Conservation (phyloP, 257 asterid genomes). For the Ligustrum vulgare region DNA sequence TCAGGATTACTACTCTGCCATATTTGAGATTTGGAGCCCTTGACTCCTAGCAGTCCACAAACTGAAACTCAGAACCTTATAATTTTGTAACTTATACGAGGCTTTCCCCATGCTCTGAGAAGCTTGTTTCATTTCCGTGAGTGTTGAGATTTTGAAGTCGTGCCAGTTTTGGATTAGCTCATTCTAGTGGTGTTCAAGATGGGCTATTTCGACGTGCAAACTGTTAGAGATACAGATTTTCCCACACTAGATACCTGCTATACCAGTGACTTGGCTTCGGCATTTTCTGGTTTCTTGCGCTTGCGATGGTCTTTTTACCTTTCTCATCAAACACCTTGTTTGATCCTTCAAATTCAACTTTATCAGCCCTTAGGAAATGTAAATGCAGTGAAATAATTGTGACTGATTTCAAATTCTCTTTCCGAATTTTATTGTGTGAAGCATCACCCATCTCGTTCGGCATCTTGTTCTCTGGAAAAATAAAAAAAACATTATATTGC, state of each 20-base stretch:
- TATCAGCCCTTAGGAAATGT: background rate
- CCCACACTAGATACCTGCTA: background rate
- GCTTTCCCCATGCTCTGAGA: background rate
- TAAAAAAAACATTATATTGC: background rate
- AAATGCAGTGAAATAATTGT: background rate
- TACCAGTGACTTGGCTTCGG: background rate
- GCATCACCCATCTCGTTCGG: background rate
- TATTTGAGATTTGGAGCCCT: background rate
- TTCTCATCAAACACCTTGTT: background rate
- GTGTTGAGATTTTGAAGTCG: slow-evolving; percentile 1
- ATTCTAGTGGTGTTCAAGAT: background rate
- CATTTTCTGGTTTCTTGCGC: background rate
- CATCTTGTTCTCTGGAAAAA: background rate
- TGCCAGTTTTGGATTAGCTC: background rate
- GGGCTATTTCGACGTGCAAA: background rate
- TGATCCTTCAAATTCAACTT: background rate
- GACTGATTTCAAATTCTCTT: background rate
- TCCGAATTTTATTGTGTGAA: background rate
- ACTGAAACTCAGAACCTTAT: background rate
- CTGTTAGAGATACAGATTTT: background rate
- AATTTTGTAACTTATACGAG: background rate
- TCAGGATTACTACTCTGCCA: background rate
- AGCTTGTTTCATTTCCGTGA: background rate
- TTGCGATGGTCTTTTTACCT: background rate
- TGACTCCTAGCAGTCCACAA: background rate